Conservation (phyloP, 495 filamentous ascomycete genomes). For the Xylaria nigripes region DNA sequence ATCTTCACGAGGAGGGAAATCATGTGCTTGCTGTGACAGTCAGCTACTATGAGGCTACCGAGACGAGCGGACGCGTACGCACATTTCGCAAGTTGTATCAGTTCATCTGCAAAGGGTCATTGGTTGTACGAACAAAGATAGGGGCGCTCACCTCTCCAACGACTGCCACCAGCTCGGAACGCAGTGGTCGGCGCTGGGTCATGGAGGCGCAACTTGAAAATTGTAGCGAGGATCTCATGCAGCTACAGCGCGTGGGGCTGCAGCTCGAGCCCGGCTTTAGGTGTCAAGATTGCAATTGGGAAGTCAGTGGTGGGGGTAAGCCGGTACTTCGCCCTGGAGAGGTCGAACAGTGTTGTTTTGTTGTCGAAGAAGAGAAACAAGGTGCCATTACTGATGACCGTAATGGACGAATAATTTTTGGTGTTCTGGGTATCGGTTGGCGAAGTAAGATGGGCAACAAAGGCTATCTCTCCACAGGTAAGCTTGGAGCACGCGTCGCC, state of each 20-base stretch:
- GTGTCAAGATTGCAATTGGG: constrained; percentile 46
- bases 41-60: constrained; percentile 67
- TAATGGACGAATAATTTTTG: constrained; percentile 60
- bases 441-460: constrained; percentile 81
- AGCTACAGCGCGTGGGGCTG: constrained; percentile 49
- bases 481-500: constrained; percentile 49
- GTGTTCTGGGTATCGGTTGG: constrained; percentile 82
- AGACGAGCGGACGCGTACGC: constrained; percentile 60
- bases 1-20: constrained; percentile 87
- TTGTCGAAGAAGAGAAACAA: constrained; percentile 60
- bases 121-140: constrained; percentile 85
- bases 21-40: constrained; percentile 93
- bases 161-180: constrained; percentile 2
- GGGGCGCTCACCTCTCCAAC: constrained; percentile 42
- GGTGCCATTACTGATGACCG: constrained; percentile 34
- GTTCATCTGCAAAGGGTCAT: constrained; percentile 80
- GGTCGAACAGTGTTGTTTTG: constrained; percentile 84
- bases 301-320: constrained; percentile 33
- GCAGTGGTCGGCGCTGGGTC: constrained; percentile 39
- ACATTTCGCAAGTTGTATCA: constrained; percentile 96
- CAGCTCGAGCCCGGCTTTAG: constrained; percentile 41
- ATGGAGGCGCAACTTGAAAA: constrained; percentile 96
- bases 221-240: constrained; percentile 60
- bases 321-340: constrained; percentile 77
- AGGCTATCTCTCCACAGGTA: constrained; percentile 80